These are phyloP conservation scores for Lomentospora prolificans DNA, from an alignment of 2,329 filamentous ascomycete species.

Conservation along the genomic window DNA sequence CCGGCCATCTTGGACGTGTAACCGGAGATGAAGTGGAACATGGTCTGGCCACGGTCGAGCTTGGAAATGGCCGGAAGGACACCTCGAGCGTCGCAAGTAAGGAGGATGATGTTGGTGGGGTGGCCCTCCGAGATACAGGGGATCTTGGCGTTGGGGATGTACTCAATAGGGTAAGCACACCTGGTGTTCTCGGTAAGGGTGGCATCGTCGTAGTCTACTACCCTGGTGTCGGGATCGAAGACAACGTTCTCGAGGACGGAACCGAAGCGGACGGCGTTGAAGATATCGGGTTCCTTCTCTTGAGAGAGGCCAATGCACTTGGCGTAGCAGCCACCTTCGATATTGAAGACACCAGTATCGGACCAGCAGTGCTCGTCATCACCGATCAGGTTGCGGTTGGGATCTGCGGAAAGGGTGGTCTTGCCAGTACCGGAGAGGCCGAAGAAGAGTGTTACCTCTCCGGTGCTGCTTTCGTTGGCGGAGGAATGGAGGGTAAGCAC, in stretches of 20 bases:
- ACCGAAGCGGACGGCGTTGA: constrained; percentile 88
- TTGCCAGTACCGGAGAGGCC: constrained; percentile 97
- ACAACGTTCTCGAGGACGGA: constrained; percentile 98
- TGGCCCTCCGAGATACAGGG: constrained; percentile 81
- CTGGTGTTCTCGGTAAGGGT: constrained; percentile 98
- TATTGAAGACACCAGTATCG: constrained; percentile 96
- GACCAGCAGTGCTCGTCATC: constrained; percentile 99
- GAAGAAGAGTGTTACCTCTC: constrained; percentile 98
- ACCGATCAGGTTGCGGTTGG: constrained; percentile 90
- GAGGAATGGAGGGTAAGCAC: constrained; percentile 97
- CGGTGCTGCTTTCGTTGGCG: constrained; percentile 88
- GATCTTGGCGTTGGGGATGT: constrained; percentile 98
- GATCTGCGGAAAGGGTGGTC: constrained; percentile 94
- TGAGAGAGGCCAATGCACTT: constrained; percentile 96
- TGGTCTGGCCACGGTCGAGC: constrained; percentile 86
- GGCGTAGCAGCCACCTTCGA: constrained; percentile 98
- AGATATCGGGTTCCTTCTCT: constrained; percentile 99
- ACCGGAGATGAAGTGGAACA: constrained; percentile 99
- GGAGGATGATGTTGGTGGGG: constrained; percentile 94
- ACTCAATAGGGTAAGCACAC: constrained; percentile 95
- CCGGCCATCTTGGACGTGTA: constrained; percentile 99
- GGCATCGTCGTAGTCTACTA: constrained; percentile 90
- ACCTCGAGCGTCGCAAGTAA: constrained; percentile 95
- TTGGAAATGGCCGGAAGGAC: constrained; percentile 97
- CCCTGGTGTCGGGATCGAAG: constrained; percentile 80